These are phyloP conservation scores for Stenocarpella maydis DNA, from an alignment of 2,329 filamentous ascomycete species.

Conservation along the genomic window DNA sequence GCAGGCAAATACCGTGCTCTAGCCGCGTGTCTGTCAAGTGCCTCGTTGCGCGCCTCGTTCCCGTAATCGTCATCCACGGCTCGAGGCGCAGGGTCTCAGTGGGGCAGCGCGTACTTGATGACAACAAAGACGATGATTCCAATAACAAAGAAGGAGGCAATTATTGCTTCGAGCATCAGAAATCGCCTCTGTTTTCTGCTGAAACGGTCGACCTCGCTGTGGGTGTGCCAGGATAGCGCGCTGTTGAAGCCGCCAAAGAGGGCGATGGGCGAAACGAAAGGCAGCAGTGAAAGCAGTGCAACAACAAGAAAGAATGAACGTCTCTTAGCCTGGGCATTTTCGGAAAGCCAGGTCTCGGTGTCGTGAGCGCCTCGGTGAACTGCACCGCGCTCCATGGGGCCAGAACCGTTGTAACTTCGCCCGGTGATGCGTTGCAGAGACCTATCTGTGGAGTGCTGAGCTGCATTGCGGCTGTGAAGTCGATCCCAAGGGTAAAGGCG, in stretches of 20 bases:
- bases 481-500: constrained; percentile 41
- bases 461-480: constrained; percentile 23
- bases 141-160: constrained; percentile 35
- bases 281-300: constrained; percentile 52
- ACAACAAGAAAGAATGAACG: constrained; percentile 50
- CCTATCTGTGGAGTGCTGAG: constrained; percentile 30
- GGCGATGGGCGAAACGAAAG: constrained; percentile 55
- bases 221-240: constrained; percentile 57
- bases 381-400: constrained; percentile 36
- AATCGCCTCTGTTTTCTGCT: constrained; percentile 47
- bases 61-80: background rate
- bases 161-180: constrained; percentile 47
- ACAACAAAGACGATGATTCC: constrained; percentile 37
- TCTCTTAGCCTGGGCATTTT: constrained; percentile 43
- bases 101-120: constrained; percentile 29
- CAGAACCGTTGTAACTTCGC: constrained; percentile 17
- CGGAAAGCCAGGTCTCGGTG: constrained; percentile 41
- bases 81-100: background rate
- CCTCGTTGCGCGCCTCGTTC: background rate
- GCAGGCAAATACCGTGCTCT: background rate
- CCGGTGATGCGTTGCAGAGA: constrained; percentile 30
- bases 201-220: constrained; percentile 53
- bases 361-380: constrained; percentile 15
- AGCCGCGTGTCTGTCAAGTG: background rate
- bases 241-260: constrained; percentile 54